phyloP scores from a whole-genome alignment of 306 rosid genomes.

The Dryas octopetala region DNA sequence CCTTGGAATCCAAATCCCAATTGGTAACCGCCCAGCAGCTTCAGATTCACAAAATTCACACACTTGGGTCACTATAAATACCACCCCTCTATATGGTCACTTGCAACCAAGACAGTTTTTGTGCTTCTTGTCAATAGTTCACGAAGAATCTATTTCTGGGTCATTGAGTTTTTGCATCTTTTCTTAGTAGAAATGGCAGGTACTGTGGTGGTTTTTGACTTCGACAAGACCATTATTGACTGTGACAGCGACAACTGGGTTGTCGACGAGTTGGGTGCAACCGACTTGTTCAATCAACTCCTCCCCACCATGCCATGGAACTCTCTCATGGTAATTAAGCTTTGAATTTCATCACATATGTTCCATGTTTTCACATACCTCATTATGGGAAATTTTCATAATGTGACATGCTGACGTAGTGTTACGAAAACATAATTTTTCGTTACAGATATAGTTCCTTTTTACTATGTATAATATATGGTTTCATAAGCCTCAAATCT shows the following conservation, averaged over 20 bases:
- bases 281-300: conserved; percentile 63
- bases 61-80: conserved; percentile 40
- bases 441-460: no score
- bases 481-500: not conserved
- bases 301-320: conserved; percentile 90
- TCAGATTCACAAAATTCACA: not conserved
- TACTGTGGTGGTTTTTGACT: conserved; percentile 63
- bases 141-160: no score
- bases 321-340: conserved; percentile 63
- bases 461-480: not conserved
- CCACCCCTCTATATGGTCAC: not conserved
- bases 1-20: conserved; percentile 29
- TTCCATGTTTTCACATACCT: not conserved
- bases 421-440: no score
- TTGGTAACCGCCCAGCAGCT: not conserved
- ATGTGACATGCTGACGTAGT: no score
- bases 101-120: not conserved
- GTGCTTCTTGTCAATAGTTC: not conserved
- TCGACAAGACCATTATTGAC: conserved; percentile 80
- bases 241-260: conserved; percentile 82
- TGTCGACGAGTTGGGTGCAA: conserved; percentile 60
- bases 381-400: not conserved
- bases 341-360: not conserved
- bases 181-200: conserved; percentile 38
- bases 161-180: not conserved